phyloP scores from a whole-genome alignment of 2,329 filamentous ascomycete genomes.

The Ilyonectria mors-panacis region DNA sequence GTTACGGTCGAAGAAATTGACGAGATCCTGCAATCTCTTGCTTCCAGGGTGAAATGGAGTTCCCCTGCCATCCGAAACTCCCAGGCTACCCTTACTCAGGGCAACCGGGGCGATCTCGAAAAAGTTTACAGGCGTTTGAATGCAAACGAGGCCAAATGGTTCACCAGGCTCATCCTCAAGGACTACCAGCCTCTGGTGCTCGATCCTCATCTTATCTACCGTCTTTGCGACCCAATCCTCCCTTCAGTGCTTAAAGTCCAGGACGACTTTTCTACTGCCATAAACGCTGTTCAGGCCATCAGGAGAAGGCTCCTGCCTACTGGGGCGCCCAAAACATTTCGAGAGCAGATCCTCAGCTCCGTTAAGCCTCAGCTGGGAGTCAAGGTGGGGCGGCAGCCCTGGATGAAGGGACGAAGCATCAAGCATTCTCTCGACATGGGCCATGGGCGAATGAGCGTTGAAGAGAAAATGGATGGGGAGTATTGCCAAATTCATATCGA shows the following conservation, averaged over 20 bases:
- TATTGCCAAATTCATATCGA: conserved; percentile 93
- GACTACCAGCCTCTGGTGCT: conserved; percentile 78
- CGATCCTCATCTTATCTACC: conserved; percentile 69
- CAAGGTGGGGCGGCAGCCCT: conserved; percentile 76
- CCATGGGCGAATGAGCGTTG: conserved; percentile 76
- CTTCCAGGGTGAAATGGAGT: conserved; percentile 79
- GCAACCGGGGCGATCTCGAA: conserved; percentile 64
- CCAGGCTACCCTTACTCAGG: conserved; percentile 39
- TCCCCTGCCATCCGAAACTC: conserved; percentile 70
- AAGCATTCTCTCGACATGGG: conserved; percentile 81
- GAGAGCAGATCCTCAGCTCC: conserved; percentile 43
- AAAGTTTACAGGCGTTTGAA: conserved; percentile 72
- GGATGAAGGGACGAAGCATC: conserved; percentile 78
- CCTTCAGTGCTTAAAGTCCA: conserved; percentile 80
- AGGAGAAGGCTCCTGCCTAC: conserved; percentile 43
- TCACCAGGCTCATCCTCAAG: conserved; percentile 85
- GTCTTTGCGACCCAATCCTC: conserved; percentile 77
- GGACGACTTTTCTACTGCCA: conserved; percentile 75
- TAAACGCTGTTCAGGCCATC: conserved; percentile 64
- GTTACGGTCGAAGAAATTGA: conserved; percentile 84
- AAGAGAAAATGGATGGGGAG: conserved; percentile 89
- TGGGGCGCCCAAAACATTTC: conserved; percentile 19
- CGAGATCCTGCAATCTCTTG: conserved; percentile 73
- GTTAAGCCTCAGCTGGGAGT: conserved; percentile 70
- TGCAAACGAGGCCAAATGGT: conserved; percentile 86